These are phyloP conservation scores for Haplosporangium sp. DNA, from an alignment of 371 early-diverging fungal species.

Conservation along the genomic window DNA sequence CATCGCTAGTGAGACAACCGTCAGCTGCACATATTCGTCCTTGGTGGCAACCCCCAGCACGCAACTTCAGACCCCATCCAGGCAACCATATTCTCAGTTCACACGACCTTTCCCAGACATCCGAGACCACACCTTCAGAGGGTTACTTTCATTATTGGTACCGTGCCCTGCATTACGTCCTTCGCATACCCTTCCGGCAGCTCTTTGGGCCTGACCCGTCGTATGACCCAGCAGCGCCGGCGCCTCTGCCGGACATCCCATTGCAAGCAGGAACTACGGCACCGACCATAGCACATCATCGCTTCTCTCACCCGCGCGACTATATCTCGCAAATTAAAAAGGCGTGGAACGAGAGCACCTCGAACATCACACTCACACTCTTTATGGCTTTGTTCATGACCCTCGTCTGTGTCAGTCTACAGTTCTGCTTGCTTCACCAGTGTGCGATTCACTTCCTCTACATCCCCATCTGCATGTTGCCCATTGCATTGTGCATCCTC, in stretches of 20 bases:
- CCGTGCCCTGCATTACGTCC: conserved; percentile 26
- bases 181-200: conserved; percentile 50
- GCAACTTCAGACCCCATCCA: conserved; percentile 44
- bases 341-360: conserved; percentile 32
- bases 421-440: neutral
- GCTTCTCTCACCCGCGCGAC: conserved; percentile 4
- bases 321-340: conserved; percentile 38
- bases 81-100: conserved; percentile 21
- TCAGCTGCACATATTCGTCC: conserved; percentile 4
- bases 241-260: conserved; percentile 28
- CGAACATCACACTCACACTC: conserved; percentile 31
- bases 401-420: conserved; percentile 24
- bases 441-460: neutral
- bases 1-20: neutral
- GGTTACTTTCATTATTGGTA: conserved; percentile 27
- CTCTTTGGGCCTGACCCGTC: conserved; percentile 32
- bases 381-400: conserved; percentile 36
- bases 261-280: conserved; percentile 3
- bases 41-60: conserved; percentile 49
- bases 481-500: neutral
- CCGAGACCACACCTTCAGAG: conserved; percentile 11
- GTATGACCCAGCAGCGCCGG: conserved; percentile 31
- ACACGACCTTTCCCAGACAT: neutral
- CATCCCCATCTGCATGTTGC: neutral
- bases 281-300: neutral